Percentiles rank a stretch among this genome's conserved stretches.
Conservation (phyloP, 768 basidiomycete genomes). For the Cystofilobasidium bisporidii region DNA sequence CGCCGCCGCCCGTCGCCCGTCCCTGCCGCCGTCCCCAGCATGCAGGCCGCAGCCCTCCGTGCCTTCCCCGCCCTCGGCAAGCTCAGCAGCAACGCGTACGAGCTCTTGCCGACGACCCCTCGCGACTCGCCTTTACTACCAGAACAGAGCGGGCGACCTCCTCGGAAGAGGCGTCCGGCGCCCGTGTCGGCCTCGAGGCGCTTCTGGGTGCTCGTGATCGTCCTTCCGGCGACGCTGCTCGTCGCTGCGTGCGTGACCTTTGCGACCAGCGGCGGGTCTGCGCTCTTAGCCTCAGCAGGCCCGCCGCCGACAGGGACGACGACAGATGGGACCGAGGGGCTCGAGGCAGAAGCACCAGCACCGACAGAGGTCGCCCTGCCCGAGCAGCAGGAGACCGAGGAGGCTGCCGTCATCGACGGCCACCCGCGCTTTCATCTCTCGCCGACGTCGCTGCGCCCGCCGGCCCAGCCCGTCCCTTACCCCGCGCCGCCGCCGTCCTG, state of each 20-base stretch:
- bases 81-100: background rate
- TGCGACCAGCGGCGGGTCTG: background rate
- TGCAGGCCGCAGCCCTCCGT: background rate
- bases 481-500: conserved; percentile 11
- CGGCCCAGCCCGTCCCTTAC: background rate
- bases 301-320: too few species aligned
- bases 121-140: background rate
- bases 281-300: background rate
- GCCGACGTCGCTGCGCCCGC: background rate
- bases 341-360: too few species aligned
- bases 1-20: too few species aligned
- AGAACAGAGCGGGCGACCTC: too few species aligned
- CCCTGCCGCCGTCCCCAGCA: background rate
- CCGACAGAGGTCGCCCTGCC: too few species aligned
- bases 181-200: background rate
- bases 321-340: too few species aligned
- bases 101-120: background rate
- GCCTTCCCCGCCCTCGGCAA: background rate
- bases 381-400: too few species aligned
- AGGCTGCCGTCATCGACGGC: background rate
- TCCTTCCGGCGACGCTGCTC: background rate
- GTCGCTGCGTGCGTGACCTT: background rate
- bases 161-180: background rate
- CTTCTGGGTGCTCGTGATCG: background rate
- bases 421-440: conserved; percentile 15